Evolutionary conservation across 306 rosid genomes (phyloP), one percentile per base, ranked within the genome.

Genomic region (Alnus glutinosa): DNA sequence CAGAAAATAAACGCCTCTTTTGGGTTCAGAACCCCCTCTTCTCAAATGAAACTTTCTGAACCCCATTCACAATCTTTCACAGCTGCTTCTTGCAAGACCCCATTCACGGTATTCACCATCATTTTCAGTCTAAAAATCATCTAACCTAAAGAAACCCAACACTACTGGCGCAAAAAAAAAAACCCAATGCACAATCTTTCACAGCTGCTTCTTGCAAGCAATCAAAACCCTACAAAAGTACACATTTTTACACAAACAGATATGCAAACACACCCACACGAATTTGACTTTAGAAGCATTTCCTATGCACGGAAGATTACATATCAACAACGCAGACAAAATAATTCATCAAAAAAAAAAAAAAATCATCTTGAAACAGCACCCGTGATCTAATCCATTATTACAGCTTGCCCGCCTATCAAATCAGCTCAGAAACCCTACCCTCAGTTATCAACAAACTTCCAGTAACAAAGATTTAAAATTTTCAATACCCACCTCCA

Each of bases 171-270:
- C 30, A 55, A 55, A 55, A n/a, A 55, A 70, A 55, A 36, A 70
- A 58, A 47, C 49, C 58, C 80, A 55, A 51, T 13, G 42, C 55
- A 55, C 4, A 55, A 48, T 47, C 58, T 15, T 39, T 12, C 42
- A 7, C 44, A 68, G 28, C 19, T 23, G 23, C 39, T 7, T 48
- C 62, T 68, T n/a, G 74, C 15, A 77, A 77, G 34, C 62, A 18
- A 71, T 39, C 78, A 63, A 61, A 75, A 62, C 55, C 78, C 46
- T 75, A 76, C 61, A 50, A 49, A 49, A 73, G 55, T 11, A 57
- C 55, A 66, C 79, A 76, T 64, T 64, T 71, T 61, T 37, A 36
- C 70, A 64, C 46, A 68, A 68, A 4, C 1, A 42, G 42, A 68
- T 9, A 74, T 9, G 47, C 39, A 47, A 7, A 6, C 69, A 12